Percentiles rank a stretch among this genome's conserved stretches.
Evolutionary conservation across 2,329 filamentous ascomycete species (phyloP).

Genomic region (Talaromyces albobiverticillius): DNA sequence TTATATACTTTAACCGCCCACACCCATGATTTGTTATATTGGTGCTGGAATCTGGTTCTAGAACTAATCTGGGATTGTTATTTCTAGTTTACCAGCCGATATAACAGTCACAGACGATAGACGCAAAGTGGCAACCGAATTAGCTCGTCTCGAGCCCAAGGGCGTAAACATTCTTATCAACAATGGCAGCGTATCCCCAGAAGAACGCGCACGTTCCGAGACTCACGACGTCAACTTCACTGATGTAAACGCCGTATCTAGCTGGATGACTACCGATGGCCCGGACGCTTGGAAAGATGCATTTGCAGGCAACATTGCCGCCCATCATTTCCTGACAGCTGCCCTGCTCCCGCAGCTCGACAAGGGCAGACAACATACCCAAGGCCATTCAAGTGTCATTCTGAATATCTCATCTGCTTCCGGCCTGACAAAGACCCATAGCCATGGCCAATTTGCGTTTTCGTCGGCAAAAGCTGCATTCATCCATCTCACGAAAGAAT

Average conservation of each 20-base stretch:
- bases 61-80: not conserved
- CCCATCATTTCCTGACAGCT: slow-evolving; percentile 53
- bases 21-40: too few relatives aligned
- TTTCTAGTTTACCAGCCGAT: slow-evolving; percentile 41
- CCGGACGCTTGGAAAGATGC: slow-evolving; percentile 48
- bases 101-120: slow-evolving; percentile 53
- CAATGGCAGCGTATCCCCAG: slow-evolving; percentile 46
- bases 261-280: slow-evolving; percentile 19
- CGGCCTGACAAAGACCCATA: slow-evolving; percentile 51
- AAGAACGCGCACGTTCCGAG: slow-evolving; percentile 51
- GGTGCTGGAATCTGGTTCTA: too few relatives aligned
- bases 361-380: slow-evolving; percentile 45
- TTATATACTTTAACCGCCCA: not conserved
- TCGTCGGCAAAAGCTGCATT: slow-evolving; percentile 48
- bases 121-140: slow-evolving; percentile 47
- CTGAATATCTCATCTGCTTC: slow-evolving; percentile 55
- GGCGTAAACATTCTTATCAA: slow-evolving; percentile 50
- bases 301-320: slow-evolving; percentile 52
- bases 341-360: slow-evolving; percentile 55
- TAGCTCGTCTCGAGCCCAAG: slow-evolving; percentile 51
- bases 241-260: slow-evolving; percentile 14
- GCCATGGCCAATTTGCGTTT: slow-evolving; percentile 53
- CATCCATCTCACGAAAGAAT: slow-evolving; percentile 55
- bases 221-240: slow-evolving; percentile 20
- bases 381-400: slow-evolving; percentile 49